Base-by-base conservation (phyloP, 495 filamentous ascomycete species). In the Neurospora pannonica region DNA sequence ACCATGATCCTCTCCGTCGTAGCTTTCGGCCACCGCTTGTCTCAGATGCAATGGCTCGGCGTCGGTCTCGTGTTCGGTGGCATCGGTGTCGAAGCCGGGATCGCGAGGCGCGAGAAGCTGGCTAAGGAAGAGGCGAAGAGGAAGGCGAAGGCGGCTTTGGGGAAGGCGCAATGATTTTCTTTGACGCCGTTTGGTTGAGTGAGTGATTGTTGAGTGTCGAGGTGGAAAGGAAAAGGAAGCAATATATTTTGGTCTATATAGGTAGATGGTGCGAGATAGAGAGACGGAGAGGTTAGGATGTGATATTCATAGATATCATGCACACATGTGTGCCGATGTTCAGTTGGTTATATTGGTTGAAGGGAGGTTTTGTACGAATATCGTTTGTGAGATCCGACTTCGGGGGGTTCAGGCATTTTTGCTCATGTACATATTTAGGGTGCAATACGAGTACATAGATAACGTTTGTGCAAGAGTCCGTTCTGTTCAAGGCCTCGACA, bases 1-100 rank as follows among this genome's bases (percentile, higher is more conserved):
- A 98, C 94, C 74, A 99, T 99, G 96, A 92, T 98, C 75, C 87
- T 99, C 60, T 95, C 92, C 74, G 96, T 99, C 36, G 85, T 98
- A 71, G 94, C 92, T 86, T 99, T 98, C 82, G 96, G 97, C 38
- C 97, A 99, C 81, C 88, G 87, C 71, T 85, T 99, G 71, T 91
- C 88, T 28, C 82, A 85, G 42, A 97, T 95, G 86, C 96, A 99
- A 84, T 83, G 94, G 92, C 85, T 97, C 37, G 96, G 96, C 71
- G 94, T 99, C 48, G 90, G 87, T 0, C 87, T 99, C 74, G 96
- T 99, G 5, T 99, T 99, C 84, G 93, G 95, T 38, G 96, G 96
- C 42, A 92, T 99, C 81, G 97, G 94, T 67, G 92, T 94, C 37
- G 96, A 99, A 84, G 96, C 90, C 0, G 84, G 88, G 54, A 94